Conservation (phyloP, 1,284 basidiomycete species). For the Heterobasidion annosum region DNA sequence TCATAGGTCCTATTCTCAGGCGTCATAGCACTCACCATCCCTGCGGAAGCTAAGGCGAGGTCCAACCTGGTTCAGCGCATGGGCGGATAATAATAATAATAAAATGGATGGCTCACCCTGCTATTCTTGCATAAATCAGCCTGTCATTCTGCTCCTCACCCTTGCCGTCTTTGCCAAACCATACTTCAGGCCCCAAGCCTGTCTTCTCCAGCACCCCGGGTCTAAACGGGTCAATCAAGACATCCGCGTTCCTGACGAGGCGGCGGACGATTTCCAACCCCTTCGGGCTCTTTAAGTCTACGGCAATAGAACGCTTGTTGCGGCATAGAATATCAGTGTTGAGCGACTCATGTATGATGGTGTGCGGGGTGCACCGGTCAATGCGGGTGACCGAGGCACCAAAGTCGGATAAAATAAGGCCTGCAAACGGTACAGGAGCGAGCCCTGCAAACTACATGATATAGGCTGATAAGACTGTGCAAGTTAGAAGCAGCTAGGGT, state of each 20-base stretch:
- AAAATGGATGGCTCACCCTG: conserved; percentile 37
- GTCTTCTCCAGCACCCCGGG: conserved; percentile 78
- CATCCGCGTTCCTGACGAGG: conserved; percentile 61
- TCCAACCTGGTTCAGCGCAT: too few relatives aligned
- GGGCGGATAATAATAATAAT: background rate
- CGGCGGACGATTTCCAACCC: conserved; percentile 53
- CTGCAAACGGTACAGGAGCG: conserved; percentile 75
- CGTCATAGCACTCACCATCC: background rate
- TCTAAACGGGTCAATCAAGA: conserved; percentile 78
- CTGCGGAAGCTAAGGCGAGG: background rate
- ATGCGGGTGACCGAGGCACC: conserved; percentile 75
- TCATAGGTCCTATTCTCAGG: background rate
- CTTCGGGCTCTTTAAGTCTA: conserved; percentile 49
- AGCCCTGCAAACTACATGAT: conserved; percentile 61
- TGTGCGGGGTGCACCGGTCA: conserved; percentile 40
- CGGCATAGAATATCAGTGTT: conserved; percentile 50
- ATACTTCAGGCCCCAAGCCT: conserved; percentile 69
- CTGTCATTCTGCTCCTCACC: conserved; percentile 44
- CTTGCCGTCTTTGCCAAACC: conserved; percentile 35
- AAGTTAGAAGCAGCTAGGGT: background rate
- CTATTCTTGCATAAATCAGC: conserved; percentile 58
- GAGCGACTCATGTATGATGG: conserved; percentile 14
- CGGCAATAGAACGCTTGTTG: conserved; percentile 64
- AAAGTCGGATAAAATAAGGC: conserved; percentile 75
- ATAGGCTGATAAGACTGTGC: background rate